Base-by-base conservation (phyloP, 2,329 filamentous ascomycete species). In the Penicillium decumbens region DNA sequence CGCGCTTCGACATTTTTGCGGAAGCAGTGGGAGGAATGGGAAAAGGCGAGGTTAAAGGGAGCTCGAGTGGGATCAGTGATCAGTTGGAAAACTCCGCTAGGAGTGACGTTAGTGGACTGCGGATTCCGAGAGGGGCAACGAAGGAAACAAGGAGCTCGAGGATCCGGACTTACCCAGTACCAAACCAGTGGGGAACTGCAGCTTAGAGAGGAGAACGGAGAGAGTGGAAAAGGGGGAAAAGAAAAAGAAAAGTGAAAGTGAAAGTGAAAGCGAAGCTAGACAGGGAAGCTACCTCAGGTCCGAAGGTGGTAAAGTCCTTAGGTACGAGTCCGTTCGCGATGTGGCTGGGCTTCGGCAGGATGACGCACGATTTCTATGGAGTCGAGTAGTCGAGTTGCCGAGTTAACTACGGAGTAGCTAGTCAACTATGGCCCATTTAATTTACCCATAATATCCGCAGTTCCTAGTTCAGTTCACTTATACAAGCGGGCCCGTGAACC, bases 1-100 rank as follows among this genome's bases (percentile, higher is more conserved):
- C 58, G 53, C 63, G 63, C 43, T 62, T 60, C 42, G 67, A 62
- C 68, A 70, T 71, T 6, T 53, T 65, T 59, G 43, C 43, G 32
- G 44, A 49, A 48, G 41, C 53, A 43, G 28, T 54, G 48, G 44
- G 33, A 35, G 23, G 41, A 24, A 44, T 24, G 27, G 40, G 40
- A 13, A 47, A 47, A 37, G 20, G 23, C 28, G 45, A 38, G 32
- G 42, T 27, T n/a, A 13, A 24, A 32, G 30, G 15, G 40, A 46
- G 43, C 40, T 45, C 27, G 43, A 43, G 15, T 18, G 43, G 29
- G 30, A 45, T 37, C n/a, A 25, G 13, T 37, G 41, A 23, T 23
- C 20, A 23, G 20, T 23, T 32, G 51, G 48, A 53, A 48, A 56
- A 46, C 27, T 50, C 54, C 60, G 59, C 40, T 53, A 43, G 24